These are phyloP conservation scores for Mucor irregularis DNA, from an alignment of 371 early-diverging fungal species.

Conservation along the genomic window DNA sequence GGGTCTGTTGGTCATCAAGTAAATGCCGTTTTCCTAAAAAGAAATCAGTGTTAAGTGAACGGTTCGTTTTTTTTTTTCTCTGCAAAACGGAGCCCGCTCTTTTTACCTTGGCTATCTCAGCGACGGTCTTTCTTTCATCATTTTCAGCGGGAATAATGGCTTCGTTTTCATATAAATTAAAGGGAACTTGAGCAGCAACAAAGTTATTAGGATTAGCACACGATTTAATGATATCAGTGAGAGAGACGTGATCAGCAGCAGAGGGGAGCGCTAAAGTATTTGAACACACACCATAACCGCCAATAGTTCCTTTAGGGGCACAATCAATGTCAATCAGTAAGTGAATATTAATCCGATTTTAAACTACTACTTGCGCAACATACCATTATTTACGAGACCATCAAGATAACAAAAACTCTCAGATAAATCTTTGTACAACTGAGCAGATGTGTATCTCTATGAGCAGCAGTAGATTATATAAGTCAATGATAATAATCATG, in stretches of 20 bases:
- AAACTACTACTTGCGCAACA: not conserved
- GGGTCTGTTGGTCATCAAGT: constrained; percentile 73
- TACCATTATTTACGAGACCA: constrained; percentile 57
- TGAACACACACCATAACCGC: constrained; percentile 74
- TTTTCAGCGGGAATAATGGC: constrained; percentile 29
- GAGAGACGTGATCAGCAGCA: constrained; percentile 63
- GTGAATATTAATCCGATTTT: not conserved
- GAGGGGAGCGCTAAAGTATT: constrained; percentile 64
- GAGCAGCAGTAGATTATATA: not conserved
- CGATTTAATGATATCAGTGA: constrained; percentile 34
- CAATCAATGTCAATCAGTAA: not conserved
- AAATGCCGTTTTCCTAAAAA: constrained; percentile 56
- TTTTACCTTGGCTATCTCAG: constrained; percentile 48
- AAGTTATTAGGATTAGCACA: constrained; percentile 52
- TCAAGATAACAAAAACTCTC: constrained; percentile 67
- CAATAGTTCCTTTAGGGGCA: constrained; percentile 54
- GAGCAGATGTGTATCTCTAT: constrained; percentile 37
- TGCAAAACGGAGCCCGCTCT: not conserved
- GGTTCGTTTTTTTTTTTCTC: too few species aligned
- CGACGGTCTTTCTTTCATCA: constrained; percentile 39
- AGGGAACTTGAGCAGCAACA: constrained; percentile 67
- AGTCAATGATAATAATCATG: not conserved
- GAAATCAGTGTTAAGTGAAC: too few species aligned
- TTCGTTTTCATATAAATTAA: constrained; percentile 79
- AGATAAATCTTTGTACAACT: constrained; percentile 59